A percentile compares a stretch with the other conserved stretches of the same genome.
phyloP scores from a whole-genome alignment of 257 asterid species.

The Nicotiana benthamiana region DNA sequence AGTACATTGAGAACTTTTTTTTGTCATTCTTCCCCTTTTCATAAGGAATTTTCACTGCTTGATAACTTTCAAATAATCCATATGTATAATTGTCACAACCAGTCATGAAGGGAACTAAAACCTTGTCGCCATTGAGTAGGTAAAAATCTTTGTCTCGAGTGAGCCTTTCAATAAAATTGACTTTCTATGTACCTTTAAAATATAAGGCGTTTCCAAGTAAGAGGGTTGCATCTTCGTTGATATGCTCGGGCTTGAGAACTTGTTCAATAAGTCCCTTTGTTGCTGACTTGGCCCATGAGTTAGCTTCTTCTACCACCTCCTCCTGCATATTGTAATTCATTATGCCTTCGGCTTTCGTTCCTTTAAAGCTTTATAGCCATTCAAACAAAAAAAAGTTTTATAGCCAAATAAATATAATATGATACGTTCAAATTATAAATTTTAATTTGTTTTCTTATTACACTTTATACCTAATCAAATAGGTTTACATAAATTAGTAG shows the following conservation, averaged over 20 bases:
- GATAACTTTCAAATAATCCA: constrained; percentile 1
- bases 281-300: constrained; percentile 9
- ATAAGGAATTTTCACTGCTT: constrained; percentile 10
- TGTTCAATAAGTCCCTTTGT: constrained; percentile 9
- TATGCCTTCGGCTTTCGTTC: too few relatives aligned
- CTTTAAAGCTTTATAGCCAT: too few relatives aligned
- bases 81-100: not conserved
- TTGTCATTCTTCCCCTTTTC: not conserved
- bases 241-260: not conserved
- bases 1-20: not conserved
- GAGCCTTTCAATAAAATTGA: not conserved
- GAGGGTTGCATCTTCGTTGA: not conserved
- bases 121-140: constrained; percentile 3
- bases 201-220: constrained; percentile 18
- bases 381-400: too few relatives aligned
- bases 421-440: too few relatives aligned
- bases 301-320: constrained; percentile 7
- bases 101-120: constrained; percentile 18
- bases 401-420: too few relatives aligned
- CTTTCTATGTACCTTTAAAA: constrained; percentile 1
- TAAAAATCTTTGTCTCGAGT: not conserved
- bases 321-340: not conserved
- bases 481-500: too few relatives aligned
- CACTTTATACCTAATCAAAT: too few relatives aligned
- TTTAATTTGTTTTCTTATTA: too few relatives aligned